These are phyloP conservation scores for Ophiostoma angusticollis DNA, from an alignment of 2,329 filamentous ascomycete species.

Conservation along the genomic window DNA sequence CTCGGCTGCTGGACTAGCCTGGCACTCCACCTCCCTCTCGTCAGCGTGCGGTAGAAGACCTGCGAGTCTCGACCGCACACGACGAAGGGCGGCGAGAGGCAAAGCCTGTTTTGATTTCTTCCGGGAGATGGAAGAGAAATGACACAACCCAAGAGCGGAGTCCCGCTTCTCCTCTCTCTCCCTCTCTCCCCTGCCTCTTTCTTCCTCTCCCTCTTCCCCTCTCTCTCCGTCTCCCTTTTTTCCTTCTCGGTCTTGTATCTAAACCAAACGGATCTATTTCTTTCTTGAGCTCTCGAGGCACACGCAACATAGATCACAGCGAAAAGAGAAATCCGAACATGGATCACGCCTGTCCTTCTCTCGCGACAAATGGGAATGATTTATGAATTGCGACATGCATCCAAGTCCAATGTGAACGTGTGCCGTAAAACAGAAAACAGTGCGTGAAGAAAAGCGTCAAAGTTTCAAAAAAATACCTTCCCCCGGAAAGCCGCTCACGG, in stretches of 20 bases:
- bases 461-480: background rate
- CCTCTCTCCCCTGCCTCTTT: background rate
- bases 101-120: background rate
- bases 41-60: no score
- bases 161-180: background rate
- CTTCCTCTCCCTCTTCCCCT: background rate
- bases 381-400: no score
- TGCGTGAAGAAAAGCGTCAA: background rate
- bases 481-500: slow-evolving; percentile 3
- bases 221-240: background rate
- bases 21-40: background rate
- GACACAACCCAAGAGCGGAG: no score
- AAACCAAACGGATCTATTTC: no score
- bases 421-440: no score
- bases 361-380: slow-evolving; percentile 8
- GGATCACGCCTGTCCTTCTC: no score
- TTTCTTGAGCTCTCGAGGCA: no score
- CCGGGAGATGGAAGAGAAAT: background rate
- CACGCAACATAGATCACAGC: slow-evolving; percentile 9
- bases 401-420: no score
- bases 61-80: background rate
- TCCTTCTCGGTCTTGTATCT: background rate
- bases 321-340: no score
- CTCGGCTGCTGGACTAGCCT: slow-evolving; percentile 11
- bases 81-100: slow-evolving; percentile 4